Evolutionary conservation across 805 yeast genomes (phyloP).

Genomic region (Ogataea paradorogensis): DNA sequence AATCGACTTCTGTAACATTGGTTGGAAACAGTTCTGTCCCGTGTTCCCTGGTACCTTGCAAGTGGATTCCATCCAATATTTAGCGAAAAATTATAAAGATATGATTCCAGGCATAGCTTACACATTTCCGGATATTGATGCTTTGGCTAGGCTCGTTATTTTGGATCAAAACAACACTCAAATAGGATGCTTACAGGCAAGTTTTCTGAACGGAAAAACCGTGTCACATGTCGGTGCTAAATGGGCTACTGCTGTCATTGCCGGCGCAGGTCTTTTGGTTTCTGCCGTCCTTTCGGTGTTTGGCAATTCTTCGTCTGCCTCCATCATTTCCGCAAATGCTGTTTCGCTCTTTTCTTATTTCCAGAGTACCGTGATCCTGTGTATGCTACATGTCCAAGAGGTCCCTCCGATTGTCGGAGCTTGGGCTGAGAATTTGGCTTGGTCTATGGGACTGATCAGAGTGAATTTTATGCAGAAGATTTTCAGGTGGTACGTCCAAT

Average conservation of each 20-base stretch:
- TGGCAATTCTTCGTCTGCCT: slow-evolving; percentile 87
- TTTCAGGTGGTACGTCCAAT: slow-evolving; percentile 79
- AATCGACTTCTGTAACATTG: slow-evolving; percentile 61
- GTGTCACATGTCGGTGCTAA: slow-evolving; percentile 77
- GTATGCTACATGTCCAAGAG: slow-evolving; percentile 80
- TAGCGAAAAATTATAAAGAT: slow-evolving; percentile 45
- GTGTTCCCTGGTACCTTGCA: slow-evolving; percentile 78
- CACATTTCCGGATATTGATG: slow-evolving; percentile 84
- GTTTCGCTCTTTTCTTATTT: slow-evolving; percentile 81
- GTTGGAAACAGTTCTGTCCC: slow-evolving; percentile 90
- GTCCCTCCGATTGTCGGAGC: slow-evolving; percentile 91
- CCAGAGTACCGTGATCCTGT: slow-evolving; percentile 80
- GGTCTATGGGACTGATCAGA: slow-evolving; percentile 92
- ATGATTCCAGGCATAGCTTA: slow-evolving; percentile 83
- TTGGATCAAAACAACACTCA: slow-evolving; percentile 35
- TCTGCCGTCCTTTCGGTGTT: slow-evolving; percentile 82
- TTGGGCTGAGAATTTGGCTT: slow-evolving; percentile 88
- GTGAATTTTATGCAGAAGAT: slow-evolving; percentile 79
- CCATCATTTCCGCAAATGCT: slow-evolving; percentile 84
- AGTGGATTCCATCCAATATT: slow-evolving; percentile 65
- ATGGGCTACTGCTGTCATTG: slow-evolving; percentile 92
- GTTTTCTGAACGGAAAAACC: slow-evolving; percentile 73
- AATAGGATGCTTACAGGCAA: slow-evolving; percentile 74
- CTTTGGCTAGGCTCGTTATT: slow-evolving; percentile 58
- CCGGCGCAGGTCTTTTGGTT: slow-evolving; percentile 80